These are phyloP conservation scores for Cladophialophora chaetospira DNA, from an alignment of 2,329 filamentous ascomycete species.

Conservation along the genomic window DNA sequence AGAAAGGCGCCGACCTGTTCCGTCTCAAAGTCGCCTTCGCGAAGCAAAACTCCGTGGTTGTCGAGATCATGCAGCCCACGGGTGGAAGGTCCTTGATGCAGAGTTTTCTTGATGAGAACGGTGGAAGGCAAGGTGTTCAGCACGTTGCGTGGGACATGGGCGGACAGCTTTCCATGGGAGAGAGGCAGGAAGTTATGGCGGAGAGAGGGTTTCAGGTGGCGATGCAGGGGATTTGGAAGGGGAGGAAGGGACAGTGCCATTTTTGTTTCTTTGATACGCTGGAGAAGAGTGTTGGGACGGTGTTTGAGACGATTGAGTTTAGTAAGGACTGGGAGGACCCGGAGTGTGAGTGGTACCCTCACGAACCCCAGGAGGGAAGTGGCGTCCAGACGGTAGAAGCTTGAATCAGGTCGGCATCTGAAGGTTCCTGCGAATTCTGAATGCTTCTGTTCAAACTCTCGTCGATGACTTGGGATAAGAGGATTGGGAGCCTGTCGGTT, in stretches of 20 bases:
- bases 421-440: too few relatives aligned
- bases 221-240: background rate
- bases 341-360: conserved; percentile 10
- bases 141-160: background rate
- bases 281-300: background rate
- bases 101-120: background rate
- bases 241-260: background rate
- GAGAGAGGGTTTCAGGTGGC: background rate
- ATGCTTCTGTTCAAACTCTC: background rate
- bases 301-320: conserved; percentile 10
- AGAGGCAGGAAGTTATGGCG: background rate
- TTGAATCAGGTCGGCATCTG: too few relatives aligned
- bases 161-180: background rate
- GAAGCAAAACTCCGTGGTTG: background rate
- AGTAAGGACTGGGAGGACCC: conserved; percentile 6
- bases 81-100: background rate
- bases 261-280: conserved; percentile 4
- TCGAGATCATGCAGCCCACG: background rate
- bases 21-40: background rate
- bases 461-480: background rate
- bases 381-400: too few relatives aligned
- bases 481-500: too few relatives aligned
- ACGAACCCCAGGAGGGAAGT: background rate
- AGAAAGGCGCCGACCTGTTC: background rate
- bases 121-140: background rate